A percentile compares a stretch with the other conserved stretches of the same genome.
Conservation (phyloP, 2,329 filamentous ascomycete genomes). For the Xylaria sp. region DNA sequence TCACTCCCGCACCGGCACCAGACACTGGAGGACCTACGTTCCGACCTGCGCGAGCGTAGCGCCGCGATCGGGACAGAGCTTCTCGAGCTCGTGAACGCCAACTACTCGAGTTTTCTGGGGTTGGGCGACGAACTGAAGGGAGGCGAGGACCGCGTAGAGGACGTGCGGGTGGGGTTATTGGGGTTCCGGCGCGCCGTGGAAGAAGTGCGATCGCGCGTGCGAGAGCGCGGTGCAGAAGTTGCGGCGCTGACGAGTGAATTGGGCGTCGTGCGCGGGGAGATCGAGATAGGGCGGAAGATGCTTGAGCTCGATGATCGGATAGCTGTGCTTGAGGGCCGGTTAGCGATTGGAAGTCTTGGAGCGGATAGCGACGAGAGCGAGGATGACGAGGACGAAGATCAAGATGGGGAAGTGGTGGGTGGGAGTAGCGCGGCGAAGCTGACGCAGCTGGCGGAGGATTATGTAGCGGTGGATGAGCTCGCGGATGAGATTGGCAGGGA, state of each 20-base stretch:
- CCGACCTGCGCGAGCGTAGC: slow-evolving; percentile 84
- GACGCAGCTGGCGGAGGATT: slow-evolving; percentile 57
- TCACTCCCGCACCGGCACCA: slow-evolving; percentile 88
- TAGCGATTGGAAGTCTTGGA: slow-evolving; percentile 63
- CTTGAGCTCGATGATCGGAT: slow-evolving; percentile 74
- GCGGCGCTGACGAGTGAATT: slow-evolving; percentile 72
- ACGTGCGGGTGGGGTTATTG: slow-evolving; percentile 85
- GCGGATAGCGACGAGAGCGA: slow-evolving; percentile 48
- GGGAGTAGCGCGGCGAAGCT: slow-evolving; percentile 61
- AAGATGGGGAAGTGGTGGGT: slow-evolving; percentile 51
- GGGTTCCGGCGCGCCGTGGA: slow-evolving; percentile 87
- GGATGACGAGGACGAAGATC: slow-evolving; percentile 55
- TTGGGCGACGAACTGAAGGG: slow-evolving; percentile 83
- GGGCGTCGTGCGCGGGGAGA: slow-evolving; percentile 67
- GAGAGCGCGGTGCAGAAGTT: slow-evolving; percentile 71
- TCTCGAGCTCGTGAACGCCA: slow-evolving; percentile 92
- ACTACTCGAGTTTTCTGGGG: slow-evolving; percentile 91
- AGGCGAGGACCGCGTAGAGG: slow-evolving; percentile 91
- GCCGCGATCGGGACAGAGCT: slow-evolving; percentile 85
- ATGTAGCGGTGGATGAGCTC: slow-evolving; percentile 55
- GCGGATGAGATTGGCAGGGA: slow-evolving; percentile 58
- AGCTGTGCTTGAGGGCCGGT: slow-evolving; percentile 68
- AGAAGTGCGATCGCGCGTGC: slow-evolving; percentile 74
- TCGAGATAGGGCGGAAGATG: slow-evolving; percentile 70
- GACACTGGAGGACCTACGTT: slow-evolving; percentile 90